Conservation (phyloP, 495 filamentous ascomycete genomes). For the Penicillium taxi region DNA sequence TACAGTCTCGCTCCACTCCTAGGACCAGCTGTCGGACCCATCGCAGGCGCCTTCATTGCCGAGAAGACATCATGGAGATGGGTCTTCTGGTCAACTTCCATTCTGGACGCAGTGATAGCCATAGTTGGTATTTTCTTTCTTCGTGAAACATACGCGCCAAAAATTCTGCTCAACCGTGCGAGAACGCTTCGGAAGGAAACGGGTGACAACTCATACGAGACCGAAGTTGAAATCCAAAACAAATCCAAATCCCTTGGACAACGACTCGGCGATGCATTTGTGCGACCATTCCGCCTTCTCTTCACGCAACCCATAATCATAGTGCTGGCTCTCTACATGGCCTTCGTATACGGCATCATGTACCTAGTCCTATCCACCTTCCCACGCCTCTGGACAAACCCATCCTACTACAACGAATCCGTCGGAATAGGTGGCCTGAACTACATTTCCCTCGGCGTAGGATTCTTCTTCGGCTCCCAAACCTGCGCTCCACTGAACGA, state of each 20-base stretch:
- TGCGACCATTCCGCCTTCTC: slow-evolving; percentile 51
- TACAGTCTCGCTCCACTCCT: slow-evolving; percentile 60
- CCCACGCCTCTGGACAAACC: slow-evolving; percentile 51
- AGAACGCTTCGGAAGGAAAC: slow-evolving; percentile 53
- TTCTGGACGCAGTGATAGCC: slow-evolving; percentile 56
- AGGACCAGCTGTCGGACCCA: slow-evolving; percentile 58
- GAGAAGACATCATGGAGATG: slow-evolving; percentile 64
- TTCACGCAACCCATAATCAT: slow-evolving; percentile 54
- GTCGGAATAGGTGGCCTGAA: slow-evolving; percentile 58
- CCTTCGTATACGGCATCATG: slow-evolving; percentile 64
- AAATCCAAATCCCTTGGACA: slow-evolving; percentile 36
- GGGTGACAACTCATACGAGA: slow-evolving; percentile 52
- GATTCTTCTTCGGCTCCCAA: slow-evolving; percentile 60
- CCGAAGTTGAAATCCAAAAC: slow-evolving; percentile 51
- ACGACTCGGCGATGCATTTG: slow-evolving; percentile 37
- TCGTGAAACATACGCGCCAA: slow-evolving; percentile 62
- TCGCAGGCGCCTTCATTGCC: slow-evolving; percentile 59
- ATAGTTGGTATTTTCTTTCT: slow-evolving; percentile 57
- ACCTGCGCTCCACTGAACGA: slow-evolving; percentile 58
- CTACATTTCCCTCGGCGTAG: slow-evolving; percentile 61
- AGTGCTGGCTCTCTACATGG: slow-evolving; percentile 53
- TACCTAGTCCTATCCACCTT: slow-evolving; percentile 67
- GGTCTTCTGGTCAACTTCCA: slow-evolving; percentile 58
- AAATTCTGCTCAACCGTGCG: slow-evolving; percentile 51
- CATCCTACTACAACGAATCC: slow-evolving; percentile 49